phyloP scores from a whole-genome alignment of 2,329 filamentous ascomycete genomes.

The Xylariaceae sp. region DNA sequence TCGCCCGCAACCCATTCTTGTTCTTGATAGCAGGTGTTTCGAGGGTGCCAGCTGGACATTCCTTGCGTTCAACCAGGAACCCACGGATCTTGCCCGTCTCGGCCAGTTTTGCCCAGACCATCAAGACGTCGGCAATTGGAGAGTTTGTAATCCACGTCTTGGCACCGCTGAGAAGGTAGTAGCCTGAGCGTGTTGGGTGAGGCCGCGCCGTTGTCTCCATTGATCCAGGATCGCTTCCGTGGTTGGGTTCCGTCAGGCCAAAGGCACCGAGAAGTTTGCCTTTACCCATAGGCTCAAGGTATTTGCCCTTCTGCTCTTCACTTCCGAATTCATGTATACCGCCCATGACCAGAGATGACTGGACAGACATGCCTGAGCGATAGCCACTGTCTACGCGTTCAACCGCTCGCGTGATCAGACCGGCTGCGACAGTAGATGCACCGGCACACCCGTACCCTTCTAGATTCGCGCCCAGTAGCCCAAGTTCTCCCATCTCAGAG shows the following conservation, averaged over 20 bases:
- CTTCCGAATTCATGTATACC: conserved; percentile 84
- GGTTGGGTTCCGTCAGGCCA: conserved; percentile 87
- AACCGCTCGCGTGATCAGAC: conserved; percentile 83
- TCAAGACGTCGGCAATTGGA: conserved; percentile 77
- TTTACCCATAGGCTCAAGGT: conserved; percentile 75
- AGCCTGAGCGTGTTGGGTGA: conserved; percentile 79
- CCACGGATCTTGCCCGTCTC: conserved; percentile 91
- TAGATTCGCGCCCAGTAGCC: conserved; percentile 82
- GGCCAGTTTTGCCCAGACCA: conserved; percentile 91
- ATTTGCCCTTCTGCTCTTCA: conserved; percentile 82
- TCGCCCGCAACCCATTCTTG: conserved; percentile 91
- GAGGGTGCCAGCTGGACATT: conserved; percentile 82
- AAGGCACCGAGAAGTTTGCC: conserved; percentile 82
- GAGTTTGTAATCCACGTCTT: conserved; percentile 98
- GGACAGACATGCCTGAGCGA: conserved; percentile 88
- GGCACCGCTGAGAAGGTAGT: conserved; percentile 71
- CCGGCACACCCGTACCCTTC: conserved; percentile 86
- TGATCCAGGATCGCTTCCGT: conserved; percentile 84
- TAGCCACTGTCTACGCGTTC: conserved; percentile 91
- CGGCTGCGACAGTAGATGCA: conserved; percentile 81
- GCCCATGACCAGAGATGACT: conserved; percentile 90
- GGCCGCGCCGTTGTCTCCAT: conserved; percentile 87
- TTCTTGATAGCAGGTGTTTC: conserved; percentile 91
- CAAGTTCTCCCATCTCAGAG: conserved; percentile 87
- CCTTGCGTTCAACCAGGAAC: conserved; percentile 80